Conservation (phyloP, 768 basidiomycete species). For the Daedalea quercina region DNA sequence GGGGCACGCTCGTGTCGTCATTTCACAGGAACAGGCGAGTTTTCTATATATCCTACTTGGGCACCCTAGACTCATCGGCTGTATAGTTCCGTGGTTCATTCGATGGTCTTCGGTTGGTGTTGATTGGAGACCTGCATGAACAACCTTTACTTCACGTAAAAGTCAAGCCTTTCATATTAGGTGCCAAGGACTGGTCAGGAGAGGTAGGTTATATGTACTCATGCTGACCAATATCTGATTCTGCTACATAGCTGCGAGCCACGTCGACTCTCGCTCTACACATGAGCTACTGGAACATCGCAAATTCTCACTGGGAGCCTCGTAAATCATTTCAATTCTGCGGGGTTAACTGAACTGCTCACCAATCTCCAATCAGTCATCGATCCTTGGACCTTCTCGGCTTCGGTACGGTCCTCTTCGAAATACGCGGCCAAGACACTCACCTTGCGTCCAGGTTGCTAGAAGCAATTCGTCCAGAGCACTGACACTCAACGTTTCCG, state of each 20-base stretch:
- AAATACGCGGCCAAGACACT: background rate
- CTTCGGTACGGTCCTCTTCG: conserved; percentile 38
- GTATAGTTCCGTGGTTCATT: conserved; percentile 74
- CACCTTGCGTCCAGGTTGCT: conserved; percentile 35
- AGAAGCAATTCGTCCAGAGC: conserved; percentile 46
- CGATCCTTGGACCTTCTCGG: conserved; percentile 90
- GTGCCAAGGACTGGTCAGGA: conserved; percentile 90
- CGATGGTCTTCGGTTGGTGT: conserved; percentile 87
- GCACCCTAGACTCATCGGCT: background rate
- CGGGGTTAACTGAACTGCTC: background rate
- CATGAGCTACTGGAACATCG: conserved; percentile 94
- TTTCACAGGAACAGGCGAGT: conserved; percentile 79
- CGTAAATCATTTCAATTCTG: conserved; percentile 32
- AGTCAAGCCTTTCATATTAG: conserved; percentile 76
- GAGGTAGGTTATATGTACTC: conserved; percentile 44
- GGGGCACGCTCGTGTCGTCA: conserved; percentile 38
- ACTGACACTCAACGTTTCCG: conserved; percentile 54
- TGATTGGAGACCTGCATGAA: conserved; percentile 94
- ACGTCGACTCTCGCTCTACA: conserved; percentile 74
- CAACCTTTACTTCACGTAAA: conserved; percentile 89
- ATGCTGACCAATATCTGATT: background rate
- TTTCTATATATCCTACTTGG: background rate
- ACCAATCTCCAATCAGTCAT: conserved; percentile 47
- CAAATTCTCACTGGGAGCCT: conserved; percentile 98
- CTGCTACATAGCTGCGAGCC: conserved; percentile 59